A percentile compares a stretch with the other conserved stretches of the same genome.
These are phyloP conservation scores for Aspergillus leporis DNA, from an alignment of 495 filamentous ascomycete genomes.

Conservation along the genomic window DNA sequence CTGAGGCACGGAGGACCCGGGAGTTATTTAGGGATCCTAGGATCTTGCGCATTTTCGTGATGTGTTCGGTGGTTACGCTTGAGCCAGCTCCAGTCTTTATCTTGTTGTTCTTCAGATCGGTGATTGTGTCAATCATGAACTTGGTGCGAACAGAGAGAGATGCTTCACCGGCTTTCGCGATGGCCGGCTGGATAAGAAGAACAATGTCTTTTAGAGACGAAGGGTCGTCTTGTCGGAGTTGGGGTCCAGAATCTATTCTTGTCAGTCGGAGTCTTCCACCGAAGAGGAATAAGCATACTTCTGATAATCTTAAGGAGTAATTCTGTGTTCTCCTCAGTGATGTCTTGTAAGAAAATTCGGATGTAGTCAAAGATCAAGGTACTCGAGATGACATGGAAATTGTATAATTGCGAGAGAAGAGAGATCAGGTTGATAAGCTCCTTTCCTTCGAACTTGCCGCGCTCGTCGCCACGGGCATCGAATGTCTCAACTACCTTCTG, in stretches of 20 bases:
- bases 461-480: conserved; percentile 39
- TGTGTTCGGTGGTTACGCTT: conserved; percentile 69
- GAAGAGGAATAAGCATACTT: conserved; percentile 37
- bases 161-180: conserved; percentile 63
- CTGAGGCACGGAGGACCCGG: conserved; percentile 65
- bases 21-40: conserved; percentile 70
- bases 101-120: conserved; percentile 90
- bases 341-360: conserved; percentile 67
- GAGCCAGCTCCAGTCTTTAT: conserved; percentile 71
- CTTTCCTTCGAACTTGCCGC: conserved; percentile 57
- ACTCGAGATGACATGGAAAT: conserved; percentile 82
- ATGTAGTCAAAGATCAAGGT: conserved; percentile 89
- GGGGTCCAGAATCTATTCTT: conserved; percentile 61
- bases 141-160: conserved; percentile 84
- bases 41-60: conserved; percentile 79
- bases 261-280: background rate
- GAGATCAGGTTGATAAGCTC: conserved; percentile 77
- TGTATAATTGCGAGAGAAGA: conserved; percentile 85
- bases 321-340: conserved; percentile 91
- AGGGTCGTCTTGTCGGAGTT: conserved; percentile 88
- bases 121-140: conserved; percentile 98
- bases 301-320: conserved; percentile 82
- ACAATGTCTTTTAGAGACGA: conserved; percentile 91
- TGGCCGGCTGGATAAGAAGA: conserved; percentile 68
- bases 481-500: conserved; percentile 75